These are phyloP conservation scores for Glycine tomentella DNA, from an alignment of 306 rosid genomes.

Conservation along the genomic window DNA sequence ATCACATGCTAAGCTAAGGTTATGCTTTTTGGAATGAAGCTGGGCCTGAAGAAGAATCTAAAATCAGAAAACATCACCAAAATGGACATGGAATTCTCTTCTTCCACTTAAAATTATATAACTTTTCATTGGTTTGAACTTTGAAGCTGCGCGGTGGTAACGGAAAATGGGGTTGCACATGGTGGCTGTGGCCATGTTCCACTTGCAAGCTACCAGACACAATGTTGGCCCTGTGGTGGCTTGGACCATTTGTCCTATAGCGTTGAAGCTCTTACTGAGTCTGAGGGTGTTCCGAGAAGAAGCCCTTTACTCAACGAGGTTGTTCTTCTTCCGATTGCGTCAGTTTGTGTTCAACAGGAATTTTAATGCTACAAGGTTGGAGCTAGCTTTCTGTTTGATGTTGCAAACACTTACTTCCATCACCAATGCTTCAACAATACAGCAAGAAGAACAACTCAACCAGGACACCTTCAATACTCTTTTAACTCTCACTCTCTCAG, in stretches of 20 bases:
- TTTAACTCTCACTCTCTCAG: constrained; percentile 52
- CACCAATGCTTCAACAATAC: background rate
- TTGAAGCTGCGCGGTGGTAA: too few relatives aligned
- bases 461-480: constrained; percentile 47
- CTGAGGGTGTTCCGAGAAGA: constrained; percentile 42
- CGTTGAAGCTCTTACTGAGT: constrained; percentile 49
- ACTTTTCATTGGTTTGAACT: background rate
- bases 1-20: background rate
- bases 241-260: constrained; percentile 45
- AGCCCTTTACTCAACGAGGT: constrained; percentile 41
- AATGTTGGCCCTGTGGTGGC: constrained; percentile 40
- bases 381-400: constrained; percentile 50
- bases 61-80: background rate
- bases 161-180: constrained; percentile 38
- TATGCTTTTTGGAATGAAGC: background rate
- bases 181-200: constrained; percentile 14
- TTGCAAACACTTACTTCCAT: background rate
- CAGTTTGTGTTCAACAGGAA: constrained; percentile 39
- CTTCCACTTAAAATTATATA: background rate
- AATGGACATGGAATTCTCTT: background rate
- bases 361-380: constrained; percentile 36
- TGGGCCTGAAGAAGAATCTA: background rate
- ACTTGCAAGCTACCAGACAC: background rate
- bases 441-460: background rate
- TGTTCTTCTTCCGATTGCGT: constrained; percentile 59